A percentile compares a stretch with the other conserved stretches of the same genome.
Conservation (phyloP, 495 filamentous ascomycete genomes). For the Penicillium psychrofluorescens region DNA sequence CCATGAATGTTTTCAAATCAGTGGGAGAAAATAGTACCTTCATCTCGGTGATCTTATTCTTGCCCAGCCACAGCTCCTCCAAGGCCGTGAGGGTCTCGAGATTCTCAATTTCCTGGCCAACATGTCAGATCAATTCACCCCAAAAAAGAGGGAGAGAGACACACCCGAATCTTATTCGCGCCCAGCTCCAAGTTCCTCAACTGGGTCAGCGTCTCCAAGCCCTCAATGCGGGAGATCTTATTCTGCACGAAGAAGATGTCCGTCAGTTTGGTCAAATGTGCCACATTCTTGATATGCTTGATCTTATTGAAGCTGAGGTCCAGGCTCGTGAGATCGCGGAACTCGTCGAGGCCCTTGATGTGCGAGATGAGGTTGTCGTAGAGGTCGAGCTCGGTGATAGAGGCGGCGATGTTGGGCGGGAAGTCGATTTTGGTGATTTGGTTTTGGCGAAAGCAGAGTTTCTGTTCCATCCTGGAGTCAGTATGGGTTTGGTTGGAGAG, state of each 20-base stretch:
- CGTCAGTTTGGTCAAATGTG: conserved; percentile 68
- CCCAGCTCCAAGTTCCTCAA: conserved; percentile 82
- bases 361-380: conserved; percentile 97
- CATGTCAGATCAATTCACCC: background rate
- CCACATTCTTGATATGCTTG: conserved; percentile 90
- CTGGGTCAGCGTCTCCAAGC: conserved; percentile 63
- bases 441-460: conserved; percentile 92
- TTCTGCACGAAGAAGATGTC: conserved; percentile 95
- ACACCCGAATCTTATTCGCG: conserved; percentile 78
- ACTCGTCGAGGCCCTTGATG: conserved; percentile 72
- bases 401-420: conserved; percentile 49
- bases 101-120: conserved; percentile 71
- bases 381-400: conserved; percentile 78
- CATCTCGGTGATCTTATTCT: conserved; percentile 92
- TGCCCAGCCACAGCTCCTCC: conserved; percentile 91
- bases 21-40: conserved; percentile 35
- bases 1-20: background rate
- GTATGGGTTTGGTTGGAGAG: background rate
- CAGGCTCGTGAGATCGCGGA: conserved; percentile 66
- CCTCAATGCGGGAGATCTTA: conserved; percentile 82
- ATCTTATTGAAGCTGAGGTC: conserved; percentile 99
- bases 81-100: conserved; percentile 67
- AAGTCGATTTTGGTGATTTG: conserved; percentile 72
- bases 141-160: background rate
- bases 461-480: conserved; percentile 25